Evolutionary conservation across 2,329 filamentous ascomycete species (phyloP).

Genomic region (Rhexocercosporidium sp.): DNA sequence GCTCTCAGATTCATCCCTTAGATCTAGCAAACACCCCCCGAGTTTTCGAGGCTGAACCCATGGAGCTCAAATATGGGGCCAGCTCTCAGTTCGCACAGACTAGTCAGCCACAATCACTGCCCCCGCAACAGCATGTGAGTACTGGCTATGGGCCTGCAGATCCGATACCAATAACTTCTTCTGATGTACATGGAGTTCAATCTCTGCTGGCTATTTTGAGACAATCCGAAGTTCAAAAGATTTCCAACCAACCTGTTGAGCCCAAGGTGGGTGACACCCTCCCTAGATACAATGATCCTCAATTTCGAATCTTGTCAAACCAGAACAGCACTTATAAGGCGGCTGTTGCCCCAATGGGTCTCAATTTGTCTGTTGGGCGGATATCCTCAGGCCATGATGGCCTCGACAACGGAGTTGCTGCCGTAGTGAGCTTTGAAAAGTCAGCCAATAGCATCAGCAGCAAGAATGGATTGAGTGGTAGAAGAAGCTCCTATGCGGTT

Average conservation of each 20-base stretch:
- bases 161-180: background rate
- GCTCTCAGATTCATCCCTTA: background rate
- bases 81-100: background rate
- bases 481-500: background rate
- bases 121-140: background rate
- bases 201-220: background rate
- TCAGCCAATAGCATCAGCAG: background rate
- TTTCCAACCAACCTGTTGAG: background rate
- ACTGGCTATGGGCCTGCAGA: background rate
- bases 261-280: background rate
- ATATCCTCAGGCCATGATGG: background rate
- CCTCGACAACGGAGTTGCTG: background rate
- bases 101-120: background rate
- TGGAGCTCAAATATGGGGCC: background rate
- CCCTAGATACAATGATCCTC: background rate
- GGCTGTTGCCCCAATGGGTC: background rate
- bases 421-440: background rate
- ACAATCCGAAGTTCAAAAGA: background rate
- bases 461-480: background rate
- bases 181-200: background rate
- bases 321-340: background rate
- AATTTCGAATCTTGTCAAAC: background rate
- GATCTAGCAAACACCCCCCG: background rate
- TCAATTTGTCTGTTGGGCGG: background rate
- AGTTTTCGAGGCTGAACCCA: background rate